Evolutionary conservation across 2,329 filamentous ascomycete genomes (phyloP), one percentile per base, ranked within the genome.

Genomic region (Cercospora beticola): DNA sequence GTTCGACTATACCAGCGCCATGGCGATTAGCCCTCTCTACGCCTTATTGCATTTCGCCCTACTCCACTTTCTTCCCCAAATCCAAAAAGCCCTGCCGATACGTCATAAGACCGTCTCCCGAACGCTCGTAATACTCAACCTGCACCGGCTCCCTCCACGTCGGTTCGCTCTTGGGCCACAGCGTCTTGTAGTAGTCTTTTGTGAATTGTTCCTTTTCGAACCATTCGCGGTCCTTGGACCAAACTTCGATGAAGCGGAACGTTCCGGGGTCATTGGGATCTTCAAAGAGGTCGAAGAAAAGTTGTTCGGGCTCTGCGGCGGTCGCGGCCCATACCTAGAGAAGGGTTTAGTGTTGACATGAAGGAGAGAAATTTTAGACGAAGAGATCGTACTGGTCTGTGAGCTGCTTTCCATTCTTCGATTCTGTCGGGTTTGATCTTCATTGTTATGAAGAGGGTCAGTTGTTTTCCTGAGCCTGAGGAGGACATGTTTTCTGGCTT

Each of bases 401-500:
- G 73, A 31, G 71, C 72, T 30, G 54, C 66, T 66, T 70, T 70
- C 65, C 68, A 75, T 40, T 71, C 66, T 66, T 69, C 67, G 49
- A 74, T 70, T 10, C 30, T 59, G 49, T 70, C 52, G 12, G 71
- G 71, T 36, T 74, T 58, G 70, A 75, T 67, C 30, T 70, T 65
- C 64, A 73, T 71, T 46, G 72, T 72, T 21, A 72, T 67, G 68
- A 74, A 70, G 49, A 74, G 67, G 21, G 71, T 73, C 9, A 72
- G 67, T 49, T 71, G 69, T 59, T 67, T 66, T 31, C 23, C 57
- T 7, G 60, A 46, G 6, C 26, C 33, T 9, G 60, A 62, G 7
- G 52, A 28, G 6, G 62, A 14, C 62, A 65, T 65, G 14, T 12
- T 58, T 43, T 23, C 10, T 46, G 28, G n/a, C 26, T 3, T 3